phyloP scores from a whole-genome alignment of 768 basidiomycete species.

The Amanita subjunquillea region DNA sequence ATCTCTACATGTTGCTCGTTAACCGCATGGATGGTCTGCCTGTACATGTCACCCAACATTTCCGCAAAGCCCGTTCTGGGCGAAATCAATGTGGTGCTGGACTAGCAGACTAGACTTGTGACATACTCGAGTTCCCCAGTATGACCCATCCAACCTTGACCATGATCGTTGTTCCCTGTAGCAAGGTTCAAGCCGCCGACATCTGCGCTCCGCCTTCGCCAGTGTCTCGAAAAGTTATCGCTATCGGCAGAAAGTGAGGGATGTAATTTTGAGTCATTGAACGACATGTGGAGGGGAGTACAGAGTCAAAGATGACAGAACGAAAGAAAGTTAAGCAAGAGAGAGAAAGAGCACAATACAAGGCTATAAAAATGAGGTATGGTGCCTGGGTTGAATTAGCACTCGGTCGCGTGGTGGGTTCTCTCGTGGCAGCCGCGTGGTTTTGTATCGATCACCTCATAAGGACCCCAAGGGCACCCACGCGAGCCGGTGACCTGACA shows the following conservation, averaged over 20 bases:
- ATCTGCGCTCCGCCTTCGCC: conserved; percentile 70
- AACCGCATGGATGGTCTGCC: conserved; percentile 65
- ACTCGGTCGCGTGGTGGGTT: conserved; percentile 29
- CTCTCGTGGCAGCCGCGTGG: conserved; percentile 38
- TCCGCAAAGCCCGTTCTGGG: conserved; percentile 63
- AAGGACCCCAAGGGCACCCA: conserved; percentile 11
- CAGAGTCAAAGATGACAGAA: conserved; percentile 6
- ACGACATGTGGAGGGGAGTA: not conserved
- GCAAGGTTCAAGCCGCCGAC: conserved; percentile 83
- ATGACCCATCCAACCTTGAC: conserved; percentile 61
- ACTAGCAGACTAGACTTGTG: conserved; percentile 1
- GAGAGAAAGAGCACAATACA: conserved; percentile 8
- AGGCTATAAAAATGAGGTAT: conserved; percentile 13
- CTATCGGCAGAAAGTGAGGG: not conserved
- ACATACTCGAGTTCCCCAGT: conserved; percentile 40
- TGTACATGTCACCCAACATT: conserved; percentile 76
- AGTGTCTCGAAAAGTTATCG: conserved; percentile 11
- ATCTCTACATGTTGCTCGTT: conserved; percentile 37
- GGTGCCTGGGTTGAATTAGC: conserved; percentile 9
- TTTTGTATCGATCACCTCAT: conserved; percentile 15
- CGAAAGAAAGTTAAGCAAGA: conserved; percentile 3
- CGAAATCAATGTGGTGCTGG: conserved; percentile 6
- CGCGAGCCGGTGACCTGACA: conserved; percentile 3
- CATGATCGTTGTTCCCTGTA: conserved; percentile 46
- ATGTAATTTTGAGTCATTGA: conserved; percentile 1